Conservation (phyloP, 2,329 filamentous ascomycete genomes). For the Penicillium capsulatum region DNA sequence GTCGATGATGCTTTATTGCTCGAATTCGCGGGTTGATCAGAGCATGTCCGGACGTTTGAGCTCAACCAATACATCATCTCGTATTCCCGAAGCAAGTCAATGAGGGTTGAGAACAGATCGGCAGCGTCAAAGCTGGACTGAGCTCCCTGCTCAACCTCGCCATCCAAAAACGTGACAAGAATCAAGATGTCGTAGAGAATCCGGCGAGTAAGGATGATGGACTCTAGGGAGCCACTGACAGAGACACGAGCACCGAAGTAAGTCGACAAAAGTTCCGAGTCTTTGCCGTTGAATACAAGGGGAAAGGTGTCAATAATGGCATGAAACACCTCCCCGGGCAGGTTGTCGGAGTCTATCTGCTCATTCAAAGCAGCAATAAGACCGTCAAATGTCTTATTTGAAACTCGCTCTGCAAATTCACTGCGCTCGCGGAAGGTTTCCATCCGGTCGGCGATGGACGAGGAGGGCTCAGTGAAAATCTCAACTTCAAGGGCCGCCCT, state of each 20-base stretch:
- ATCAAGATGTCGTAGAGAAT: slow-evolving; percentile 78
- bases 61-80: slow-evolving; percentile 66
- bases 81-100: slow-evolving; percentile 66
- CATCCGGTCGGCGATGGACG: slow-evolving; percentile 68
- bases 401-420: slow-evolving; percentile 72
- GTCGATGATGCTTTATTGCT: slow-evolving; percentile 15
- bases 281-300: slow-evolving; percentile 38
- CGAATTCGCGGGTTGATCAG: slow-evolving; percentile 21
- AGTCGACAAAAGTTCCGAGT: slow-evolving; percentile 51
- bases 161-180: slow-evolving; percentile 80
- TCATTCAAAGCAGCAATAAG: slow-evolving; percentile 67
- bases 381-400: slow-evolving; percentile 72
- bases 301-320: slow-evolving; percentile 49
- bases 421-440: slow-evolving; percentile 73
- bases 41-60: slow-evolving; percentile 36
- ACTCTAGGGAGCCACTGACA: slow-evolving; percentile 74
- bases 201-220: slow-evolving; percentile 65
- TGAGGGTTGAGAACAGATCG: slow-evolving; percentile 59
- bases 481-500: slow-evolving; percentile 65
- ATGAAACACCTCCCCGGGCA: slow-evolving; percentile 51
- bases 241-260: slow-evolving; percentile 72
- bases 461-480: slow-evolving; percentile 67
- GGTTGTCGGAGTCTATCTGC: slow-evolving; percentile 50
- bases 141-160: slow-evolving; percentile 70
- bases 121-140: slow-evolving; percentile 62